Evolutionary conservation across 495 filamentous ascomycete genomes (phyloP), one percentile per base, ranked within the genome.

Genomic region (Barbatosphaeria neglecta): DNA sequence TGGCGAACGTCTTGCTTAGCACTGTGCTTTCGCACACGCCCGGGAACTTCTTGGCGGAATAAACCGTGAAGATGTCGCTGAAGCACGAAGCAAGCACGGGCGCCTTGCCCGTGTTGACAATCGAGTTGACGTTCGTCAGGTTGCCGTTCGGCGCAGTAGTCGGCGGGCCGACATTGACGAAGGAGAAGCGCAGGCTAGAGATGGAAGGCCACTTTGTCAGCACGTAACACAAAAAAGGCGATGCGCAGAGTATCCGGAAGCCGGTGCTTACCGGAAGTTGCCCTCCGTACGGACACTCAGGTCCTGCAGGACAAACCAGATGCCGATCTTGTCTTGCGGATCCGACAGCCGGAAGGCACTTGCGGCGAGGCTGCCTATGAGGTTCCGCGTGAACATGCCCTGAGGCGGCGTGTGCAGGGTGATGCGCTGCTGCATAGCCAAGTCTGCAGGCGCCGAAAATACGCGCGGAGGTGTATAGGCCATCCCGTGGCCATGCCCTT

Each of bases 231-330:
- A 6, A 45, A 17, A 6, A 22, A 4, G 23, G 19, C 23, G n/a
- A 33, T 23, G 9, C 20, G 28, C 19, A 41, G 47, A 22, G 44
- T 19, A 18, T 23, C 6, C 17, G n/a, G 17, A 38, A n/a, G n/a
- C n/a, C n/a, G n/a, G 17, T 8, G 55, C 76, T 51, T 76, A 93
- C 90, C 89, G 76, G 66, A 96, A 98, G 44, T 67, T 70, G 15
- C 92, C 92, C 61, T 98, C 92, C 7, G 88, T 95, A 40, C 92
- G 73, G 22, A 98, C 90, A 55, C 87, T 94, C 11, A 98, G 67
- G 70, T 98, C 92, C 63, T 96, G 92, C 35, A 97, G 70, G 50
- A 98, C 86, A 53, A 98, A 98, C 92, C 92, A 98, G 40, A 95
- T 89, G 9, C 89, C 89, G 47, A 87, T 82, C 60, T 88, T 85